Conservation (phyloP, 805 yeast genomes). For the Dipodascus albidus region DNA sequence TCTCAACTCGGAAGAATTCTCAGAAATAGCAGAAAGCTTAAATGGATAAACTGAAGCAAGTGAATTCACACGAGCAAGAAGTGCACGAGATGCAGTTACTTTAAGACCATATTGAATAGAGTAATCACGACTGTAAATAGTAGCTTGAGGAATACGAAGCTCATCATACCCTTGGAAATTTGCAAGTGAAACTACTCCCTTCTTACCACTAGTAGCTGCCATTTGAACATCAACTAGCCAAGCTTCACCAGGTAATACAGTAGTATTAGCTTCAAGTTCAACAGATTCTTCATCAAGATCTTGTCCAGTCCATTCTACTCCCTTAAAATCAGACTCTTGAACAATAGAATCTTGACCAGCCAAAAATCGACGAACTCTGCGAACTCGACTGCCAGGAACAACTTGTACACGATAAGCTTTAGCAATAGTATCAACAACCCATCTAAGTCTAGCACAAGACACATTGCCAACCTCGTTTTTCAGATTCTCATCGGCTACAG, state of each 20-base stretch:
- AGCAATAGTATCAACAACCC: conserved; percentile 80
- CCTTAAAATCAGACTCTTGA: conserved; percentile 86
- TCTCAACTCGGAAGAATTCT: conserved; percentile 44
- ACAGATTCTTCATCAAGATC: conserved; percentile 10
- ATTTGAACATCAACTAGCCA: conserved; percentile 74
- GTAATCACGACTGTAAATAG: conserved; percentile 75
- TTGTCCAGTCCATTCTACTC: conserved; percentile 40
- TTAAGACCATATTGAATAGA: conserved; percentile 71
- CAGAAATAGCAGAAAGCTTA: conserved; percentile 63
- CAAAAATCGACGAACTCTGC: conserved; percentile 84
- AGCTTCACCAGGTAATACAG: conserved; percentile 70
- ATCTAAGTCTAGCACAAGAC: conserved; percentile 60
- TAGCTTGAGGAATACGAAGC: conserved; percentile 23
- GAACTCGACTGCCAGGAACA: conserved; percentile 85
- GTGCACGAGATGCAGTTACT: conserved; percentile 58
- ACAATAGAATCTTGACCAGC: conserved; percentile 95
- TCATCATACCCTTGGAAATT: conserved; percentile 22
- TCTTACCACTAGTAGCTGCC: conserved; percentile 45
- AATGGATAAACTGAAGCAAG: conserved; percentile 82
- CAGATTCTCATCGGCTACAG: conserved; percentile 47
- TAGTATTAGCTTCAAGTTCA: conserved; percentile 45
- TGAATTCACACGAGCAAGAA: conserved; percentile 60
- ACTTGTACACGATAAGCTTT: conserved; percentile 69
- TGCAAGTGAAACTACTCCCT: conserved; percentile 18
- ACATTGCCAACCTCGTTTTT: conserved; percentile 26